Conservation (phyloP, 2,329 filamentous ascomycete species). For the Paecilomyces formosus region DNA sequence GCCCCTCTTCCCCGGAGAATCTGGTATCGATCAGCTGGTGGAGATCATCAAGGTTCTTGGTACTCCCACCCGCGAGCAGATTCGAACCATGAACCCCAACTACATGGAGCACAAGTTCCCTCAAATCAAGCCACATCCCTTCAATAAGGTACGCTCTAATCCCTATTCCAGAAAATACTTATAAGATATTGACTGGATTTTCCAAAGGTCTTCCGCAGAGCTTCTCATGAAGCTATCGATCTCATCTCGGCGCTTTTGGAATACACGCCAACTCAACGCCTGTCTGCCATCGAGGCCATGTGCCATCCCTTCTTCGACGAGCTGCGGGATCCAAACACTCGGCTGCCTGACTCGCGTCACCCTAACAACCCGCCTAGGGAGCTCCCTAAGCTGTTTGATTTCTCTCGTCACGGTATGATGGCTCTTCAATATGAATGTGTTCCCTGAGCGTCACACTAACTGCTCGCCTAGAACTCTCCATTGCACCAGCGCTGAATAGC, state of each 20-base stretch:
- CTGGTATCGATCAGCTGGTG: slow-evolving; percentile 94
- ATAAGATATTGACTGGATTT: slow-evolving; percentile 12
- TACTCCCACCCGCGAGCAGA: slow-evolving; percentile 94
- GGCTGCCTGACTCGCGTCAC: slow-evolving; percentile 89
- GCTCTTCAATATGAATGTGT: neutral
- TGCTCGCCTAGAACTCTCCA: slow-evolving; percentile 72
- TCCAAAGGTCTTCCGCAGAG: slow-evolving; percentile 82
- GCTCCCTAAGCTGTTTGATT: slow-evolving; percentile 83
- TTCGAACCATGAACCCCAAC: slow-evolving; percentile 99
- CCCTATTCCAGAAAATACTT: neutral
- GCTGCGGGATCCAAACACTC: slow-evolving; percentile 81
- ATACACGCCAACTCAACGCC: slow-evolving; percentile 93
- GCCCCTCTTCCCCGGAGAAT: slow-evolving; percentile 95
- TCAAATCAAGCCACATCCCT: slow-evolving; percentile 98
- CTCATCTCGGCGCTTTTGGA: slow-evolving; percentile 89
- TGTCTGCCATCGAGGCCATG: slow-evolving; percentile 93
- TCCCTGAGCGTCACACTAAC: slow-evolving; percentile 8
- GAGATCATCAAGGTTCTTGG: slow-evolving; percentile 99
- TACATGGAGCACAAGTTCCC: slow-evolving; percentile 99
- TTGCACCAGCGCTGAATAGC: slow-evolving; percentile 77
- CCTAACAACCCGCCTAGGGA: slow-evolving; percentile 72
- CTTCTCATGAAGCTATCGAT: slow-evolving; percentile 85
- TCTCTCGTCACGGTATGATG: slow-evolving; percentile 81
- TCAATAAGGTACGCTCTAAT: slow-evolving; percentile 64
- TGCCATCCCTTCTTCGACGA: slow-evolving; percentile 98